A percentile compares a stretch with the other conserved stretches of the same genome.
Conservation (phyloP, 2,329 filamentous ascomycete genomes). For the Pseudopyrenochaeta lycopersici region DNA sequence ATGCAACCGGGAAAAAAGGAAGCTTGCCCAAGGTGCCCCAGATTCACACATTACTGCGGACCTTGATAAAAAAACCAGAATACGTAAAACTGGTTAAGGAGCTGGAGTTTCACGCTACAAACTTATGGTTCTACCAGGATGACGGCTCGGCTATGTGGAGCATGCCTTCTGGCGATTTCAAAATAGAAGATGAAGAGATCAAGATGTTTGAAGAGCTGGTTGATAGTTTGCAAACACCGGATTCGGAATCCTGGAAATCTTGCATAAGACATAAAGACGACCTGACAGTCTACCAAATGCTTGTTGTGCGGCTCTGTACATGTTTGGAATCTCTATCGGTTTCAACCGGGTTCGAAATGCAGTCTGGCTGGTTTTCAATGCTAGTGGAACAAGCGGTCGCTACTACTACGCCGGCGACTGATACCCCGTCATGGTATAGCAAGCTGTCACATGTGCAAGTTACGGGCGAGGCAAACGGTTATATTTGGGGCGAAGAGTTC, state of each 20-base stretch:
- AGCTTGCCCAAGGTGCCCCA: not conserved
- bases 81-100: not conserved
- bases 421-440: not conserved
- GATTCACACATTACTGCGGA: not conserved
- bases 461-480: not conserved
- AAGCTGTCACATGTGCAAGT: not conserved
- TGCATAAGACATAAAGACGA: no score
- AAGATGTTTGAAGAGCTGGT: not conserved
- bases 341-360: not conserved
- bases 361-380: not conserved
- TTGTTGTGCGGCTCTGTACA: not conserved
- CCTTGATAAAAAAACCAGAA: not conserved
- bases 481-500: not conserved
- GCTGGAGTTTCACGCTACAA: not conserved
- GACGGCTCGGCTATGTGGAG: not conserved
- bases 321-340: not conserved
- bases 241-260: not conserved
- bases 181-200: not conserved
- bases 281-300: not conserved
- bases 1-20: not conserved
- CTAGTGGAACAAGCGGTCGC: not conserved
- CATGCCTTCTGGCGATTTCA: not conserved
- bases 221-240: not conserved
- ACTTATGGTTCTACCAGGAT: not conserved
- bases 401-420: not conserved